Base-by-base conservation (phyloP, 1,284 basidiomycete genomes). In the Phlebopus sp. region DNA sequence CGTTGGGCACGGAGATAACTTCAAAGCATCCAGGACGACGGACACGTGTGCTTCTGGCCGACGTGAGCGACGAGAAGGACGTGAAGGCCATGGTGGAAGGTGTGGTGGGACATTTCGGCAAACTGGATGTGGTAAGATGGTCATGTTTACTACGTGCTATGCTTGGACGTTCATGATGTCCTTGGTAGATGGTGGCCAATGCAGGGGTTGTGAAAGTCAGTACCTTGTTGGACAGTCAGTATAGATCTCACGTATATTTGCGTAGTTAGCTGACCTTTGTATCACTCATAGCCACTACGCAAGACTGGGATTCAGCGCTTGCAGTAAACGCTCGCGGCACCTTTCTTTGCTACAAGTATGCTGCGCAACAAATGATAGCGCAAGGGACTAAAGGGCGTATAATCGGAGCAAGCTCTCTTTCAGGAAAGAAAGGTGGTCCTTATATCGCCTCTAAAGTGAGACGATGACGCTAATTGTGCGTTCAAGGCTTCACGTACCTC, bases 71-170 rank as follows among this genome's bases (percentile, higher is more conserved):
- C 3, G 72, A 72, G 31, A 54, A 62, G 7, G 58, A 70, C 19
- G 73, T 75, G 4, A 59, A 66, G 47, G 55, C 41, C 2, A 62
- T 73, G 59, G 55, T 75, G 5, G 51, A 64, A 15, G 53, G 50
- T 7, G 51, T 57, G 2, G 68, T 71, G 1, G 40, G 57, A 37
- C 40, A 56, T 8, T 54, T 72, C 21, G 74, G 71, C 1, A 54
- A 61, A 11, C 53, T 74, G 10, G 66, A 73, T 44, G 66, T 73
- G 40, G 71, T 73, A 47, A 46, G 67, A n/a, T n/a, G n/a, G n/a
- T n/a, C n/a, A 6, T 2, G 8, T 27, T 7, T 32, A n/a, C 23
- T 18, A 1, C n/a, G 14, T 6, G 30, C 15, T 1, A 18, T 3
- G 17, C 17, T 11, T 6, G 14, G 15, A n/a, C 10, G 15, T 8